These are phyloP conservation scores for Avena insularis DNA, from an alignment of 176 grass and related monocot species.

Conservation along the genomic window DNA sequence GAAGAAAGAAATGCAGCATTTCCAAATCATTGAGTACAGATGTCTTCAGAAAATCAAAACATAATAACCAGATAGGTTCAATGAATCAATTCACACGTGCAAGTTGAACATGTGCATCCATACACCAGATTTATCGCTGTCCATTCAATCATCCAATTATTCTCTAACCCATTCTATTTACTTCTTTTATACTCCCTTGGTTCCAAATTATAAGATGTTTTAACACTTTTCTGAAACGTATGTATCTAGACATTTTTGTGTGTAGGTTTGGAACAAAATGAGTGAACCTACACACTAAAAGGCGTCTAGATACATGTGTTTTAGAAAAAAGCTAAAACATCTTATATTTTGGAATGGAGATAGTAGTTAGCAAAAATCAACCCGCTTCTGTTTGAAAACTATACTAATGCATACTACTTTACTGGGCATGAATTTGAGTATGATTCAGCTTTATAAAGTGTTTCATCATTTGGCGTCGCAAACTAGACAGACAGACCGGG, in stretches of 20 bases:
- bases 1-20: not conserved
- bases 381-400: not conserved
- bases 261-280: too few relatives aligned
- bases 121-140: not conserved
- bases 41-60: conserved; percentile 1
- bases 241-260: too few relatives aligned
- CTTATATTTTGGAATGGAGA: too few relatives aligned
- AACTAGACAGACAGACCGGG: not conserved
- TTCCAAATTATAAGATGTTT: too few relatives aligned
- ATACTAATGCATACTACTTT: not conserved
- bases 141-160: not conserved
- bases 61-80: conserved; percentile 11
- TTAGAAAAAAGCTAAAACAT: too few relatives aligned
- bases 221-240: too few relatives aligned
- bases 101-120: not conserved
- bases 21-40: not conserved
- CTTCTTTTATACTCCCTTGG: not conserved
- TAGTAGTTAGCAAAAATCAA: not conserved
- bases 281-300: too few relatives aligned
- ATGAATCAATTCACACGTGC: not conserved
- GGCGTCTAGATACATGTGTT: too few relatives aligned
- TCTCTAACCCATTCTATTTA: not conserved
- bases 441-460: not conserved
- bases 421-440: not conserved
- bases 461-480: not conserved